Evolutionary conservation across 23 red algal species (phyloP).

Genomic region (Agarophyton chilense): DNA sequence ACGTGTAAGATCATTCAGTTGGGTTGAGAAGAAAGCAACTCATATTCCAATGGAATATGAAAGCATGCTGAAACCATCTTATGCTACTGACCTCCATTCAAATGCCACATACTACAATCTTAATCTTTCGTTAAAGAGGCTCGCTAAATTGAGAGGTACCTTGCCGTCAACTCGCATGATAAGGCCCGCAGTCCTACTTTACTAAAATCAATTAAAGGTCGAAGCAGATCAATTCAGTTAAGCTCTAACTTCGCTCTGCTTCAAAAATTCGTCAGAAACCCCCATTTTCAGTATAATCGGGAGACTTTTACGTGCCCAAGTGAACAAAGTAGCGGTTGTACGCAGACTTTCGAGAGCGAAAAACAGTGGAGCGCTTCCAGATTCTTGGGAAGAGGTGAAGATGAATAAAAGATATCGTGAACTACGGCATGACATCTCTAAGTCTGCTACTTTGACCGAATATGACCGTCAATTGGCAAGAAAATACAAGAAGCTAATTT

Average conservation of each 20-base stretch:
- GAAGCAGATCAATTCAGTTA: neutral
- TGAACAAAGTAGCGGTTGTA: neutral
- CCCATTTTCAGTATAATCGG: conserved; percentile 1
- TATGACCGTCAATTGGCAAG: neutral
- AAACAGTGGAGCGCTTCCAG: neutral
- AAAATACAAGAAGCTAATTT: neutral
- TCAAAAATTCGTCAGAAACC: neutral
- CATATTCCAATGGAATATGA: conserved; percentile 11
- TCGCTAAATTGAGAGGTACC: neutral
- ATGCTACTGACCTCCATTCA: conserved; percentile 11
- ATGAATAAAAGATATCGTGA: neutral
- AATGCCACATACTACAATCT: conserved; percentile 5
- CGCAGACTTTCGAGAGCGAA: neutral
- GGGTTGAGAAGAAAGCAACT: neutral
- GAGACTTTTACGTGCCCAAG: neutral
- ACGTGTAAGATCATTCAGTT: neutral
- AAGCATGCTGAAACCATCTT: neutral
- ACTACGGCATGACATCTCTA: neutral
- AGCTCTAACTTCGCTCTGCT: neutral
- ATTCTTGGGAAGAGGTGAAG: neutral
- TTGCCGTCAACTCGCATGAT: neutral
- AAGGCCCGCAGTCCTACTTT: neutral
- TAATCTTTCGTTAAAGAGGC: neutral
- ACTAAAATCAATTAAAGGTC: neutral
- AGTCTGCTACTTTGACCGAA: neutral